Evolutionary conservation across 2,329 filamentous ascomycete genomes (phyloP), one percentile per base, ranked within the genome.

Genomic region (Fusarium odoratissimum): DNA sequence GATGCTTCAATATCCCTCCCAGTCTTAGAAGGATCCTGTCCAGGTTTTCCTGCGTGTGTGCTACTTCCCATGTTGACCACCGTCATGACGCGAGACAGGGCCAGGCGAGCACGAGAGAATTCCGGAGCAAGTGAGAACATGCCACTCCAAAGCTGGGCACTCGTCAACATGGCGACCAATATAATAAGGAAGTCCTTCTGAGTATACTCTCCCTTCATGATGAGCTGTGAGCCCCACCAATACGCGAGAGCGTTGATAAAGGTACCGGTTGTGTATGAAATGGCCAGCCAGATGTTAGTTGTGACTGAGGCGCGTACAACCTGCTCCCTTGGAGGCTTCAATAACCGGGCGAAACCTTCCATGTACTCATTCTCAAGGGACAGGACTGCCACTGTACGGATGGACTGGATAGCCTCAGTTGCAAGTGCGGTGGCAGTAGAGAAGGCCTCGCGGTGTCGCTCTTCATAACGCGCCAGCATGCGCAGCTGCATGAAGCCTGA

Each of bases 1-100:
- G 71, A 49, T 7, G 83, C 80, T 69, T 86, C 84, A 16, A 84
- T 65, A 52, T 87, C 83, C 11, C 76, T 73, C 41, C 73, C 69
- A 46, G 67, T 73, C 23, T 67, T 64, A 8, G 64, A 65, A 11
- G 59, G 52, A 17, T 63, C 64, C 6, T 42, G 42, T 8, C 60
- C 57, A 30, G 72, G 64, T n/a, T 66, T 65, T 17, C 72, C 72
- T 10, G 68, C 70, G 21, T 51, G 41, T 7, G 65, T 51, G 48
- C 48, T 51, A 25, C 48, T 51, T 51, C 48, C 48, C 48, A 35
- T 35, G 12, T 51, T 51, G 31, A 51, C 31, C n/a, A 51, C 23
- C 8, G 48, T 51, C 48, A 51, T 51, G n/a, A 51, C 48, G n/a
- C 48, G 48, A 35, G 48, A 51, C 8, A 51, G 48, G n/a, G 48